Conservation (phyloP, 306 rosid species). For the Ziziphus jujuba region DNA sequence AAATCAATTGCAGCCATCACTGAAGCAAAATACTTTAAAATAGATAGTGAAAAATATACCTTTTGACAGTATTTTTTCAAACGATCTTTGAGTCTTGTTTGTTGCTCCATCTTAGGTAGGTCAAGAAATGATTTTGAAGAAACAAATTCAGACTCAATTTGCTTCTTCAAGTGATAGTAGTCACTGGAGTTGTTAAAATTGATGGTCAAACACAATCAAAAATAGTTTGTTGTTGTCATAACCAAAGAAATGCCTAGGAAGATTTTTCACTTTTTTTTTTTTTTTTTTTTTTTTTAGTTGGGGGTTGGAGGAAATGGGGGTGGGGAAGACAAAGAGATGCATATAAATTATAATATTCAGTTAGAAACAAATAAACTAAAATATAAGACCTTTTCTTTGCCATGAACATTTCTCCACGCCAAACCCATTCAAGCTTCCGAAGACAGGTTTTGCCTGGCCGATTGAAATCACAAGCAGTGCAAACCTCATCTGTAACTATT, state of each 20-base stretch:
- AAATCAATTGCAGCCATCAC: slow-evolving; percentile 34
- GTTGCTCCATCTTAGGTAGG: slow-evolving; percentile 88
- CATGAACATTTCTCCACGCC: slow-evolving; percentile 95
- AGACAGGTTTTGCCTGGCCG: slow-evolving; percentile 96
- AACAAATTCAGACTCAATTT: slow-evolving; percentile 91
- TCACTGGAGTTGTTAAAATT: slow-evolving; percentile 59
- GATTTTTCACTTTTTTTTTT: background rate
- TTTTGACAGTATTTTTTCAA: slow-evolving; percentile 94
- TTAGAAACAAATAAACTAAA: background rate
- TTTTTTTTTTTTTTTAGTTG: background rate
- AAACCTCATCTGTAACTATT: slow-evolving; percentile 89
- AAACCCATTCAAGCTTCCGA: slow-evolving; percentile 98
- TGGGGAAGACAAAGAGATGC: slow-evolving; percentile 2
- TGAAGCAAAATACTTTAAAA: slow-evolving; percentile 24
- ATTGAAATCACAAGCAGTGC: slow-evolving; percentile 99
- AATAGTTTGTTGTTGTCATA: slow-evolving; percentile 21
- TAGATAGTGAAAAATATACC: slow-evolving; percentile 44
- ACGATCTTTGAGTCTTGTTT: slow-evolving; percentile 80
- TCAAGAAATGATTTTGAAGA: slow-evolving; percentile 79
- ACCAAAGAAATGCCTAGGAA: slow-evolving; percentile 17
- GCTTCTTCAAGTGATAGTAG: slow-evolving; percentile 85
- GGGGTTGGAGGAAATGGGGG: background rate
- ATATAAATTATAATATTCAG: background rate
- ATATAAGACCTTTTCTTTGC: slow-evolving; percentile 71
- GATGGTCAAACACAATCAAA: slow-evolving; percentile 27